Base-by-base conservation (phyloP, 176 grass and related monocot genomes). In the Canna indica region DNA sequence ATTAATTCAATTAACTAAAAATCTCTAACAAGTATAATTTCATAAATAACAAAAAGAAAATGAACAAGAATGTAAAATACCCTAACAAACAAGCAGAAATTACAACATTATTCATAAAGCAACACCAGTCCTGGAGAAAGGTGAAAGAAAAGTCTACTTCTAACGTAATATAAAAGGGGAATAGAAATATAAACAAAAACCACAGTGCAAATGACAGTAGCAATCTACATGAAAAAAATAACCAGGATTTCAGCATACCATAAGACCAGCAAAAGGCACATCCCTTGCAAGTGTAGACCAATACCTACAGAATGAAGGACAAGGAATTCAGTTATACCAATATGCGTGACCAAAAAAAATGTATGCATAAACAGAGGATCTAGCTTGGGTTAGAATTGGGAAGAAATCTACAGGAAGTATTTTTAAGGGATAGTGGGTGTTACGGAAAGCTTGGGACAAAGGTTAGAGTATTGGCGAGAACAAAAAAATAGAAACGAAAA, bases 281-380 rank as follows among this genome's bases (percentile, higher is more conserved):
- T 97, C 93, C 78, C 93, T 97, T 52, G 88, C 93, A 81, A 97
- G 85, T 1, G 88, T 97, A 85, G 93, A 97, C 84, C 93, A 89
- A 66, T 90, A 97, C 54, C 93, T 97, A 82, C 32, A 57, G 28
- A 69, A 74, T 67, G 11, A 44, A 3, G 36, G 18, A 31, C 1
- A 70, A 50, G 1, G 7, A 32, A 32, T 50, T 46, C 44, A 70
- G 24, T 47, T 17, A 70, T 17, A 18, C 1, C 41, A 67, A 60
- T 14, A 29, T 60, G 24, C 18, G 59, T 24, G 22, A 66, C 18
- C 63, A 38, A 66, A 39, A 66, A 22, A 66, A 39, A n/a, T n/a
- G 28, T 66, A 17, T 39, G 18, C 17, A 39, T 39, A n/a, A 12
- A 66, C 20, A 66, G 35, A 18, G 35, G 14, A 63, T 20, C 32